Percentiles rank a stretch among this genome's conserved stretches.
Evolutionary conservation across 352 stramenopile genomes (phyloP).

Genomic region (Phytophthora citrophthora): DNA sequence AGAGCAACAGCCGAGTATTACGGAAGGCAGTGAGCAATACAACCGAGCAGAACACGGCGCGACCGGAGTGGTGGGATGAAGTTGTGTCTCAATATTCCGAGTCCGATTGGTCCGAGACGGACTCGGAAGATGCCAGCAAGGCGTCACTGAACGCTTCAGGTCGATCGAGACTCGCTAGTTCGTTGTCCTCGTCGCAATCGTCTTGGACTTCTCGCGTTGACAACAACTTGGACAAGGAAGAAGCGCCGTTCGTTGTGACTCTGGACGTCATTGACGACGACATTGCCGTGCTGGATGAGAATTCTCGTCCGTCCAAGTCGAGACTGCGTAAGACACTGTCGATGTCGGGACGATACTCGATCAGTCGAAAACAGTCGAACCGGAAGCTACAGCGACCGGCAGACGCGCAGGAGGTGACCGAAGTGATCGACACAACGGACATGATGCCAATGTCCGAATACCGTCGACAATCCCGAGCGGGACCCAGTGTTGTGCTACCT

Average conservation of each 20-base stretch:
- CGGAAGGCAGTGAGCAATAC: constrained; percentile 19
- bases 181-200: constrained; percentile 41
- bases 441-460: constrained; percentile 46
- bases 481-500: constrained; percentile 7
- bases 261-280: constrained; percentile 58
- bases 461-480: constrained; percentile 12
- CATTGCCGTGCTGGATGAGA: constrained; percentile 42
- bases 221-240: constrained; percentile 42
- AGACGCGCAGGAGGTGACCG: constrained; percentile 37
- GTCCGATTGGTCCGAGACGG: constrained; percentile 52
- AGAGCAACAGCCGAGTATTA: constrained; percentile 6
- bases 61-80: constrained; percentile 35
- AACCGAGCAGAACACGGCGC: constrained; percentile 11
- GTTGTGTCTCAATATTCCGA: constrained; percentile 31
- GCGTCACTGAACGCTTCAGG: constrained; percentile 38
- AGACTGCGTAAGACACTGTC: constrained; percentile 32
- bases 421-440: constrained; percentile 61
- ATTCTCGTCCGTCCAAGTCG: constrained; percentile 18
- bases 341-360: constrained; percentile 29
- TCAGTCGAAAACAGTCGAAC: constrained; percentile 19
- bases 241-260: constrained; percentile 46
- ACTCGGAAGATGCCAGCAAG: constrained; percentile 45
- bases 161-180: constrained; percentile 34
- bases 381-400: constrained; percentile 8
- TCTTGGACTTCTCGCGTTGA: constrained; percentile 31